Conservation (phyloP, 306 rosid species). For the Quercus agrifolia region DNA sequence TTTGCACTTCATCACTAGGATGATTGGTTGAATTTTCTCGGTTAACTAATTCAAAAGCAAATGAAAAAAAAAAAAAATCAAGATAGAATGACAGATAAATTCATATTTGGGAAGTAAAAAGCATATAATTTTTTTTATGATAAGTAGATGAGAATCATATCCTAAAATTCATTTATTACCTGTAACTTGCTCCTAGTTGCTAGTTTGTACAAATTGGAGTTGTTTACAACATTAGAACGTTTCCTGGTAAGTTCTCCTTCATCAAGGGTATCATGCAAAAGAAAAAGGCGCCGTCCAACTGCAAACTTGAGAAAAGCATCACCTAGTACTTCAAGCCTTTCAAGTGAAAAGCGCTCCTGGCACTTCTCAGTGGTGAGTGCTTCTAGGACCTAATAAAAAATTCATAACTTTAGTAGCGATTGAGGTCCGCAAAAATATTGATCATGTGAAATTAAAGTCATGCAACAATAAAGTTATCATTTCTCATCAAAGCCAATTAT, state of each 20-base stretch:
- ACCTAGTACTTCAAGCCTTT: slow-evolving; percentile 97
- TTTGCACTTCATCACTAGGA: background rate
- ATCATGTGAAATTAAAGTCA: slow-evolving; percentile 14
- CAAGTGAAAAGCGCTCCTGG: slow-evolving; percentile 89
- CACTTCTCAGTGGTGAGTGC: slow-evolving; percentile 95
- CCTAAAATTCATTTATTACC: slow-evolving; percentile 40
- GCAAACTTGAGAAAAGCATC: slow-evolving; percentile 92
- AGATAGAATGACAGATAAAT: background rate
- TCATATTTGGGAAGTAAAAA: slow-evolving; percentile 1
- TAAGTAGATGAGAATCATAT: slow-evolving; percentile 3
- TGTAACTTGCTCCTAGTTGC: slow-evolving; percentile 72
- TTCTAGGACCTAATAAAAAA: slow-evolving; percentile 61
- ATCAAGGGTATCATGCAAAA: slow-evolving; percentile 59
- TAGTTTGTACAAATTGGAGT: slow-evolving; percentile 73
- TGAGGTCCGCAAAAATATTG: slow-evolving; percentile 1
- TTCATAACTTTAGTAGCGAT: slow-evolving; percentile 16
- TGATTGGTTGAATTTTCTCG: background rate
- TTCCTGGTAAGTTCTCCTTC: slow-evolving; percentile 86
- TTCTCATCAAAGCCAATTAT: background rate
- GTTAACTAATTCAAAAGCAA: too few species aligned
- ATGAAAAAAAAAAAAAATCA: slow-evolving; percentile 6
- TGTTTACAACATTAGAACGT: slow-evolving; percentile 70
- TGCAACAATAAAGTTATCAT: background rate
- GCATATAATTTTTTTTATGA: background rate
- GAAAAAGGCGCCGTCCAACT: slow-evolving; percentile 74